Evolutionary conservation across 2,329 filamentous ascomycete genomes (phyloP), one percentile per base, ranked within the genome.

Genomic region (Alternaria tenuissima): DNA sequence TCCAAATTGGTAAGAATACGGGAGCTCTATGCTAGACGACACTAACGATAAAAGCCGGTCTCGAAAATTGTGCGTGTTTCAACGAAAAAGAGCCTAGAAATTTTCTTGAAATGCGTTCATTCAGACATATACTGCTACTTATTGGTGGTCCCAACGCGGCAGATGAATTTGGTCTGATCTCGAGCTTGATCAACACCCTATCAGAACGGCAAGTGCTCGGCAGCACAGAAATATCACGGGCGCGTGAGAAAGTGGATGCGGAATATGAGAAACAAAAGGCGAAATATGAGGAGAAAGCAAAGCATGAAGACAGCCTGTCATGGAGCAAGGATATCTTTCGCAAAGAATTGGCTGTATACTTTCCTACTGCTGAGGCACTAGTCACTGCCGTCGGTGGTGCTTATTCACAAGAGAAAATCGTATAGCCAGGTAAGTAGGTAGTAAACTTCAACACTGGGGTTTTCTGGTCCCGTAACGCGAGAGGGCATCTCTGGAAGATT

Each of bases 1-100:
- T 49, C 32, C 46, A 49, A 24, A 49, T 49, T 20, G 46, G 46
- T 49, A 49, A 49, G 30, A 11, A n/a, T 22, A 16, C 16, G n/a
- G 20, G n/a, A 11, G 16, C 14, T 20, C 8, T 16, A 24, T 14
- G 3, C 28, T 38, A 20, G 12, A 16, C 12, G 24, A 18, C 5
- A 32, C 46, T 49, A 24, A 49, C 30, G 11, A 34, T 14, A 26
- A 22, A 22, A 49, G 46, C 46, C 24, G 46, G 46, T 16, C n/a
- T 49, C 30, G 46, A 49, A 22, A 24, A 49, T 5, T 49, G 46
- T 30, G 16, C 2, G 14, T 36, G 32, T 14, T 34, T 46, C 5
- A 22, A 46, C 12, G 22, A 6, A 8, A 22, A 28, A 2, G 42
- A 46, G 42, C 42, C 42, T 7, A 26, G 22, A 12, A 9, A n/a